Conservation (phyloP, 495 filamentous ascomycete species). For the Aspergillus kassunensis region DNA sequence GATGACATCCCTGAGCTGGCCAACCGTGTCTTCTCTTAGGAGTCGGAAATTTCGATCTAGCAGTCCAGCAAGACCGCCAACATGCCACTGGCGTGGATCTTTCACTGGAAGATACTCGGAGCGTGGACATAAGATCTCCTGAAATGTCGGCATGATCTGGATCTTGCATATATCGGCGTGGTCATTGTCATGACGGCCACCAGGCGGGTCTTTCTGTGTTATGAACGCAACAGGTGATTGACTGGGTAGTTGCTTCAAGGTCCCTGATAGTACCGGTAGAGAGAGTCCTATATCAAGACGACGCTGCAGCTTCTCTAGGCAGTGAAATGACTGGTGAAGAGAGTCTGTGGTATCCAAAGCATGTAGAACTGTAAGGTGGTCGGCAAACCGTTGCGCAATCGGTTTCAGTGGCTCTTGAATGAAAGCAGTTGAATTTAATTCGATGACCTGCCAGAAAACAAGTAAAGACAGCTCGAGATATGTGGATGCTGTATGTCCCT, state of each 20-base stretch:
- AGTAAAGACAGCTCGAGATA: conserved; percentile 20
- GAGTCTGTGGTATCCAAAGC: neutral
- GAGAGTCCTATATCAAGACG: conserved; percentile 38
- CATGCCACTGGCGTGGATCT: conserved; percentile 51
- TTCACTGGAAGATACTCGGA: conserved; percentile 58
- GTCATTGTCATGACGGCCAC: conserved; percentile 62
- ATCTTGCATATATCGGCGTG: conserved; percentile 55
- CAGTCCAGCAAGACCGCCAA: conserved; percentile 54
- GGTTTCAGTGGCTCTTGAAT: conserved; percentile 21
- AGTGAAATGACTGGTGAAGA: conserved; percentile 10
- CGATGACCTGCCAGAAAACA: conserved; percentile 25
- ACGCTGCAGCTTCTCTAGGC: conserved; percentile 21
- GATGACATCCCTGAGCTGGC: conserved; percentile 35
- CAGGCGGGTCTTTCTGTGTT: conserved; percentile 13
- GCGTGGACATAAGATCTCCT: conserved; percentile 54
- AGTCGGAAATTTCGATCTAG: conserved; percentile 65
- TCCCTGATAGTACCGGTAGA: conserved; percentile 20
- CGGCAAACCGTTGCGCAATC: conserved; percentile 13
- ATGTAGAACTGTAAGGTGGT: conserved; percentile 7
- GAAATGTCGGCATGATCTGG: conserved; percentile 58
- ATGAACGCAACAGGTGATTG: conserved; percentile 39
- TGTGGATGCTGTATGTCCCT: neutral
- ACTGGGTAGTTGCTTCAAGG: conserved; percentile 43
- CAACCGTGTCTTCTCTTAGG: conserved; percentile 37
- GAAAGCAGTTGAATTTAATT: conserved; percentile 30